Conservation (phyloP, 768 basidiomycete species). For the Phaeolepiota aurea region DNA sequence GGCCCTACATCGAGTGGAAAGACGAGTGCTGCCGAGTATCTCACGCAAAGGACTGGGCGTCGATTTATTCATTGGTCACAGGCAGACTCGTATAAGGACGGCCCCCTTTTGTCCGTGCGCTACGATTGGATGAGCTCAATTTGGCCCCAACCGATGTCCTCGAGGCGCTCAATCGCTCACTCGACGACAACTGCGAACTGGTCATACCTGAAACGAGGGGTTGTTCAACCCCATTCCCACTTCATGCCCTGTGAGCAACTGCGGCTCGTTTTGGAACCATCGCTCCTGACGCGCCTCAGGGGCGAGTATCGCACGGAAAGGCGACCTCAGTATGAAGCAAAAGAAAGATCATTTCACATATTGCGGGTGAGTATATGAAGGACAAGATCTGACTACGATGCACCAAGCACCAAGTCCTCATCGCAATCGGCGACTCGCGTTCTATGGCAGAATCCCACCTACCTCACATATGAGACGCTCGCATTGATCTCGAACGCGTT, state of each 20-base stretch:
- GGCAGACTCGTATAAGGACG: slow-evolving; percentile 96
- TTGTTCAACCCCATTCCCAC: slow-evolving; percentile 86
- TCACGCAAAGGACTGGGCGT: slow-evolving; percentile 89
- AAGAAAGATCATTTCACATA: slow-evolving; percentile 97
- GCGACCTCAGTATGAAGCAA: slow-evolving; percentile 98
- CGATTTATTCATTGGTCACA: slow-evolving; percentile 84
- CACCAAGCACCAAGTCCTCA: slow-evolving; percentile 88
- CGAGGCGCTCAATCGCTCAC: slow-evolving; percentile 90
- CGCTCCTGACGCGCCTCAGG: slow-evolving; percentile 84
- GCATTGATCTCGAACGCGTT: slow-evolving; percentile 88
- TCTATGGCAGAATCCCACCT: slow-evolving; percentile 95
- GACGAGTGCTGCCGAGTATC: slow-evolving; percentile 93
- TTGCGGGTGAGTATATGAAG: slow-evolving; percentile 97
- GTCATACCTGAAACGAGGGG: slow-evolving; percentile 95
- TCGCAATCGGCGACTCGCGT: slow-evolving; percentile 92
- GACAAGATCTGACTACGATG: slow-evolving; percentile 98
- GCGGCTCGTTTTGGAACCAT: slow-evolving; percentile 92
- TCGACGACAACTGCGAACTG: slow-evolving; percentile 96
- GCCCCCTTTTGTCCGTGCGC: slow-evolving; percentile 85
- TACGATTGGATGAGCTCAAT: slow-evolving; percentile 96
- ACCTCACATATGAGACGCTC: slow-evolving; percentile 90
- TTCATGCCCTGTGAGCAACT: slow-evolving; percentile 99
- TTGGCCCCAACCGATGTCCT: slow-evolving; percentile 96
- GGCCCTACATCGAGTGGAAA: slow-evolving; percentile 98
- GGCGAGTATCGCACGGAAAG: slow-evolving; percentile 98